Evolutionary conservation across 2,329 filamentous ascomycete species (phyloP), one percentile per base, ranked within the genome.

Genomic region (Verticillium longisporum): DNA sequence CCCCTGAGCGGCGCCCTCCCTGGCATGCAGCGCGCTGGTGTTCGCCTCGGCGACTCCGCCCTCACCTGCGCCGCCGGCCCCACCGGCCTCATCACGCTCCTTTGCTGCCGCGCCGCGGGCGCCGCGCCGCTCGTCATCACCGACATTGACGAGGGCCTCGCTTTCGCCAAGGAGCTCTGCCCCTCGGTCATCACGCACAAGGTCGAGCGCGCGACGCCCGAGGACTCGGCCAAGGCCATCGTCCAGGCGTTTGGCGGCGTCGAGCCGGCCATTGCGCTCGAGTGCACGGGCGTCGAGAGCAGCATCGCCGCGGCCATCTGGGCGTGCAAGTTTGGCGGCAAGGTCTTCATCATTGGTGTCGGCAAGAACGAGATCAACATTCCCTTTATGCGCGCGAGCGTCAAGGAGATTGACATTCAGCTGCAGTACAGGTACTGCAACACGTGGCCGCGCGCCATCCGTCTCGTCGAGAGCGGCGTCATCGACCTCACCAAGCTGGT

Each of bases 341-440:
- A 96, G 77, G 94, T 98, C 60, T 98, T 98, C 72, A 89, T 98
- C 65, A 96, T 97, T 66, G 94, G 94, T 50, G 93, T 98, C 2
- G 95, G 94, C 67, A 94, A 90, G 82, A 93, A 95, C 74, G 91
- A 97, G 80, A 95, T 98, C 80, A 92, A 86, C 76, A 89, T 98
- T 65, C 94, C 94, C 33, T 98, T 98, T 75, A 97, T 97, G 94
- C 81, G 92, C 58, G 84, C 94, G 61, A 94, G 89, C 69, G 94
- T 93, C 6, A 85, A 91, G 65, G 95, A 98, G 78, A 90, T 98
- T 68, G 94, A 98, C 76, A 81, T 98, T 63, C 91, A 96, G 78
- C 95, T 97, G 76, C 94, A 98, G 80, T 98, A 98, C 80, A 86
- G 95, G 64, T 98, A 98, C 80, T 85, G 84, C 78, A 97, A 98